These are phyloP conservation scores for Bipolaris victoriae DNA, from an alignment of 2,329 filamentous ascomycete species.

Conservation along the genomic window DNA sequence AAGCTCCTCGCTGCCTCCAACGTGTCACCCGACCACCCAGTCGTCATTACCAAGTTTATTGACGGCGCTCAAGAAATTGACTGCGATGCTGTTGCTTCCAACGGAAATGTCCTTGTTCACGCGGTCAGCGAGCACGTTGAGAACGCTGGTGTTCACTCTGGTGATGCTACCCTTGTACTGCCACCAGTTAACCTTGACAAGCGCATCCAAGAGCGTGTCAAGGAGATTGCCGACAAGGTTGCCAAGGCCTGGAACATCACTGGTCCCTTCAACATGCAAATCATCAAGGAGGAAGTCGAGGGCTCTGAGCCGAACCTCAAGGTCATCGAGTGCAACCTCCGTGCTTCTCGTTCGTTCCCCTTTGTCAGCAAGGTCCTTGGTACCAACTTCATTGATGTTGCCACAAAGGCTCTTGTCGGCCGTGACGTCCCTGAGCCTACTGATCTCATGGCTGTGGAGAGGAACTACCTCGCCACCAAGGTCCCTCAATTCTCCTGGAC, in stretches of 20 bases:
- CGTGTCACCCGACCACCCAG: slow-evolving; percentile 94
- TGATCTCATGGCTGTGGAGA: slow-evolving; percentile 87
- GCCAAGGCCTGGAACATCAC: slow-evolving; percentile 97
- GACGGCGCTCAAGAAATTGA: slow-evolving; percentile 97
- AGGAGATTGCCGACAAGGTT: slow-evolving; percentile 95
- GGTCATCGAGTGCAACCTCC: slow-evolving; percentile 98
- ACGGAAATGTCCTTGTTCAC: slow-evolving; percentile 86
- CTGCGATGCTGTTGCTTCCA: slow-evolving; percentile 87
- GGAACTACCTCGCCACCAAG: slow-evolving; percentile 94
- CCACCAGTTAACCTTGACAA: slow-evolving; percentile 82
- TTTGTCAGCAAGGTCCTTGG: slow-evolving; percentile 98
- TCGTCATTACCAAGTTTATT: slow-evolving; percentile 98
- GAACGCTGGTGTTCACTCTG: slow-evolving; percentile 96
- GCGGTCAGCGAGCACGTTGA: slow-evolving; percentile 96
- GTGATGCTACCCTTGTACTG: slow-evolving; percentile 92
- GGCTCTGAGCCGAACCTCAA: slow-evolving; percentile 80
- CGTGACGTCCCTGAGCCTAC: slow-evolving; percentile 81
- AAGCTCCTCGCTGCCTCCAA: slow-evolving; percentile 90
- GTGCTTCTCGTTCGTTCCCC: slow-evolving; percentile 96
- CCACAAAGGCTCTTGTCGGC: slow-evolving; percentile 88
- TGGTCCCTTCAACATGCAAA: slow-evolving; percentile 99
- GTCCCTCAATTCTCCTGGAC: slow-evolving; percentile 99
- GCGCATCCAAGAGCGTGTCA: slow-evolving; percentile 80
- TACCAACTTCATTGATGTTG: slow-evolving; percentile 94
- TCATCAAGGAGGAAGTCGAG: slow-evolving; percentile 88